A percentile compares a stretch with the other conserved stretches of the same genome.
phyloP scores from a whole-genome alignment of 805 yeast species.

The Ogataea paradorogensis region DNA sequence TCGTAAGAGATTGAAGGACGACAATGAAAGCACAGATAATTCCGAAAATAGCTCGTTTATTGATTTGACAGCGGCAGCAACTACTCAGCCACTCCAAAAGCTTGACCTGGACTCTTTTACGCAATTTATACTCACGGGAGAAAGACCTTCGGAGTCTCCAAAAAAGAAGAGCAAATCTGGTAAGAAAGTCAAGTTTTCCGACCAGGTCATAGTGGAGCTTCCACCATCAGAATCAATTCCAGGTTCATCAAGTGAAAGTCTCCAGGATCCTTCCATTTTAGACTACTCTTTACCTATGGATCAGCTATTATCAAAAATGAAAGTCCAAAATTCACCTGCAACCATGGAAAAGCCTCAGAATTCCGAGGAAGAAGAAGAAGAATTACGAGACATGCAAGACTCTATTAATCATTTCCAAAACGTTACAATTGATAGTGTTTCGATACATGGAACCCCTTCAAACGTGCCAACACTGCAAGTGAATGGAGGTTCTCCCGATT shows the following conservation, averaged over 20 bases:
- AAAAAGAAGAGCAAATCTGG: constrained; percentile 40
- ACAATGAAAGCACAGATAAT: constrained; percentile 33
- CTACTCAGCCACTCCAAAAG: constrained; percentile 31
- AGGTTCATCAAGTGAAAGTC: constrained; percentile 9
- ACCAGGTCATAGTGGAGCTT: constrained; percentile 47
- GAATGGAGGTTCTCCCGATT: constrained; percentile 14
- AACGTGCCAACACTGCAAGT: constrained; percentile 38
- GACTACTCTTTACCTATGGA: constrained; percentile 77
- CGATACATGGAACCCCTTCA: constrained; percentile 67
- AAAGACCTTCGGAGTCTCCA: constrained; percentile 49
- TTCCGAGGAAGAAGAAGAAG: constrained; percentile 66
- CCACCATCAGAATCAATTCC: constrained; percentile 16
- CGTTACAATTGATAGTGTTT: constrained; percentile 75
- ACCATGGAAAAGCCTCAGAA: constrained; percentile 4
- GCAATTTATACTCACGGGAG: constrained; percentile 78
- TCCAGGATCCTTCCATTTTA: constrained; percentile 26
- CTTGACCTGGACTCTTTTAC: constrained; percentile 86
- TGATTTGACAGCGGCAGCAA: constrained; percentile 1
- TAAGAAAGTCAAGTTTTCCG: constrained; percentile 72
- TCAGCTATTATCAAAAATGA: constrained; percentile 53
- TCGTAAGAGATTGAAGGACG: constrained; percentile 49
- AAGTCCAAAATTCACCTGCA: constrained; percentile 22
- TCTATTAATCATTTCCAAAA: constrained; percentile 72
- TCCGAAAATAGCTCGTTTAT: constrained; percentile 18
- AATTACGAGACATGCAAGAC: constrained; percentile 69